Base-by-base conservation (phyloP, 768 basidiomycete species). In the Hericium rajendrae region DNA sequence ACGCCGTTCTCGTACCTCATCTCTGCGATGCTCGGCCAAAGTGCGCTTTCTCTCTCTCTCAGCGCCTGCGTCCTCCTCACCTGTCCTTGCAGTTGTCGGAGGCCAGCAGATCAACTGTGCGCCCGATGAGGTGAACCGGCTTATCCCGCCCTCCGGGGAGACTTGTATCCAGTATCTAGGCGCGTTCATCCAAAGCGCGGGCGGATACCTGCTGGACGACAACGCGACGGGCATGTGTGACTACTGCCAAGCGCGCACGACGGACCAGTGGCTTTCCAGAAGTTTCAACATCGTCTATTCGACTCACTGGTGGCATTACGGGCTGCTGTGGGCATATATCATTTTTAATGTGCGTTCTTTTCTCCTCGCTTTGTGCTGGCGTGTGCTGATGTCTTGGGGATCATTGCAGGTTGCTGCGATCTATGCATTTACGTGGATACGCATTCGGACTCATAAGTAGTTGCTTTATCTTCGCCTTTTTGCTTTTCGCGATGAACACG, bases 231-330 rank as follows among this genome's bases (percentile, higher is more conserved):
- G 65, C 4, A 62, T 61, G 15, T 84, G 83, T 67, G 59, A 68
- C 38, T 81, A 78, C 70, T 92, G 90, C 64, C 68, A 81, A 3
- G 73, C 75, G 39, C 66, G 73, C n/a, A 76, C 76, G 0, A 82
- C 85, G 0, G 84, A 90, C 66, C 67, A 75, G 43, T 88, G 80
- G 73, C 69, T 88, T 53, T 70, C 63, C 3, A 59, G 62, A 9
- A 71, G 63, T 59, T 86, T 90, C 70, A 85, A 83, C 61, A 84
- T 89, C 37, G 74, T 67, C 49, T 90, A 85, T 59, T 59, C 71
- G 59, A 68, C 77, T 51, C 70, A 69, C 39, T 82, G 79, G 78
- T 69, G 78, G 26, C 62, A 80, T 64, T 69, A 78, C 38, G 78
- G 77, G 5, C 60, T 82, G 48, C 64, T 82, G 62, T 70, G 70